phyloP scores from a whole-genome alignment of 805 yeast species.

The Yamadazyma scolyti region DNA sequence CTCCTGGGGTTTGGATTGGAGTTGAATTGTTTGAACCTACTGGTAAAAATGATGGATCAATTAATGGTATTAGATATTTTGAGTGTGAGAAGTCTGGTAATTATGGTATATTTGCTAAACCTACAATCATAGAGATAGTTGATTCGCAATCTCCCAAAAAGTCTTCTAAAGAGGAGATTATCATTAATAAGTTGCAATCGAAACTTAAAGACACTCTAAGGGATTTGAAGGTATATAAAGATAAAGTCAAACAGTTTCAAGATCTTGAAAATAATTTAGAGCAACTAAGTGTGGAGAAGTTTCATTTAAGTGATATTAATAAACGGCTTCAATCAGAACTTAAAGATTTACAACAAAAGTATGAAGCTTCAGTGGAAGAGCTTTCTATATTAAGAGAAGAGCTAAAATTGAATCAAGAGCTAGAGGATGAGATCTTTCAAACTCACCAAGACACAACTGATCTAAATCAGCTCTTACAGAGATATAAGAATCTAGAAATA shows the following conservation, averaged over 20 bases:
- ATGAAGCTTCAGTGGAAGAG: constrained; percentile 26
- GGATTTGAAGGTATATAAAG: constrained; percentile 20
- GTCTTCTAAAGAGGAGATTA: constrained; percentile 1
- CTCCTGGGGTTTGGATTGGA: constrained; percentile 56
- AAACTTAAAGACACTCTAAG: constrained; percentile 36
- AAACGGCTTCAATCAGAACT: constrained; percentile 22
- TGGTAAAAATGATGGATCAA: constrained; percentile 51
- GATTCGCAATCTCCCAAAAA: neutral
- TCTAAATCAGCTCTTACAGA: constrained; percentile 15
- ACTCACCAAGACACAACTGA: constrained; percentile 1
- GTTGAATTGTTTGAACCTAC: constrained; percentile 35
- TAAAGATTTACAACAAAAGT: constrained; percentile 21
- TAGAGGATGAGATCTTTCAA: constrained; percentile 27
- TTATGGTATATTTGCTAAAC: constrained; percentile 46
- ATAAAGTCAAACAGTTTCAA: constrained; percentile 14
- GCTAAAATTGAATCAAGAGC: constrained; percentile 30
- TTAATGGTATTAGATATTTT: constrained; percentile 43
- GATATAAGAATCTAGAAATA: constrained; percentile 38
- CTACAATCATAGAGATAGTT: constrained; percentile 4
- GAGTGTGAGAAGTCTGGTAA: constrained; percentile 24
- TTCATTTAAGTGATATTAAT: constrained; percentile 33
- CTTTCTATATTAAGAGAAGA: constrained; percentile 32
- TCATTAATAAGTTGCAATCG: constrained; percentile 40
- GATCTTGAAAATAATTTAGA: constrained; percentile 18
- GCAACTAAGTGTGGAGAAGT: constrained; percentile 41